Evolutionary conservation across 1,139 yeast species (phyloP), one percentile per base, ranked within the genome.

Genomic region (Yamadazyma taylorii): DNA sequence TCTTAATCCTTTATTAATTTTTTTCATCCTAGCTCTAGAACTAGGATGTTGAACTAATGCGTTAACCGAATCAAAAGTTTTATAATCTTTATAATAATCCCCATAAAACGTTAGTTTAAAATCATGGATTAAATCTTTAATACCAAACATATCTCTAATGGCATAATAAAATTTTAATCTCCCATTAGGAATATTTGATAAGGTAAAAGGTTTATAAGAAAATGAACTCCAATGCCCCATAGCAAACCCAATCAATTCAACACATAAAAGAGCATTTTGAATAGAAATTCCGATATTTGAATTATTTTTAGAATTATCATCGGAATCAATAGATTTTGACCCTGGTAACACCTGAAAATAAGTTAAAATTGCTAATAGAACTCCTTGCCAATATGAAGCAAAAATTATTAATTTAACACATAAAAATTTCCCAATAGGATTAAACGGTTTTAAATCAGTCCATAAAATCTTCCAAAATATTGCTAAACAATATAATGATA

Each of bases 371-470:
- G 87, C 80, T 33, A 92, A 67, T 0, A 82, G 51, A 17, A 90
- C 72, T 0, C 96, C 92, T 58, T 92, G 98, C 98, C 98, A 92
- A 59, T 89, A 92, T 13, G 96, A 86, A 25, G 96, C 97, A 69
- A 92, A 92, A 39, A 94, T 90, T 40, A 92, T 87, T 47, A 89
- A 72, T 58, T 92, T 92, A 37, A 92, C 96, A 64, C 97, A 89
- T 32, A 94, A 60, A 56, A 92, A 92, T 60, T 94, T 94, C 8
- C 95, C 90, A 70, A 92, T 81, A 2, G 97, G 97, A 37, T 86
- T 75, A 63, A 84, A 90, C 0, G 86, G 89, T 38, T 69, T 73
- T 49, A 92, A 70, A 51, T 90, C 97, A 6, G 59, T 62, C 66
- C 86, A 81, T 14, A 92, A 66, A 45, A 95, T 86, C 54, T 81